Percentiles rank a stretch among this genome's conserved stretches.
These are phyloP conservation scores for Pseudogymnoascus destructans DNA, from an alignment of 2,329 filamentous ascomycete genomes.

Conservation along the genomic window DNA sequence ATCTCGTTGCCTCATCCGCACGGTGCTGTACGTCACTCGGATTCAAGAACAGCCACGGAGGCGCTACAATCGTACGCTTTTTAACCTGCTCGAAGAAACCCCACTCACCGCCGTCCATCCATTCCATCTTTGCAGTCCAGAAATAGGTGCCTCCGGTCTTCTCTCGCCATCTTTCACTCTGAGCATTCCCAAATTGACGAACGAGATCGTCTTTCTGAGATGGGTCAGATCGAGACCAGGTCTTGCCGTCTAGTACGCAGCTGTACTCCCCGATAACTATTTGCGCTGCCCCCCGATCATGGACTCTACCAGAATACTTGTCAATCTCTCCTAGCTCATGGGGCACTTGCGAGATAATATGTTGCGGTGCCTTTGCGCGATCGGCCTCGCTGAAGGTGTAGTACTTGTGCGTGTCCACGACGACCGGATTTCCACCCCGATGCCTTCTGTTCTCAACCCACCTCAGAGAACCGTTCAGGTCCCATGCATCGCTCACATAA, in stretches of 20 bases:
- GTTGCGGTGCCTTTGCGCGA: slow-evolving; percentile 35
- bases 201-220: slow-evolving; percentile 32
- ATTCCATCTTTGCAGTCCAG: slow-evolving; percentile 49
- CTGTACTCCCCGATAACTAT: slow-evolving; percentile 45
- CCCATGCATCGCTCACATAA: slow-evolving; percentile 46
- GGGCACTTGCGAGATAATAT: slow-evolving; percentile 36
- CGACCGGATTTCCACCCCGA: slow-evolving; percentile 30
- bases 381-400: slow-evolving; percentile 43
- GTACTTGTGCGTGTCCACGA: slow-evolving; percentile 47
- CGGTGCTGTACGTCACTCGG: slow-evolving; percentile 28
- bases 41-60: slow-evolving; percentile 28
- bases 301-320: slow-evolving; percentile 34
- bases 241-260: slow-evolving; percentile 39
- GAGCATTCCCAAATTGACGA: slow-evolving; percentile 35
- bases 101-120: slow-evolving; percentile 50
- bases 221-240: slow-evolving; percentile 35
- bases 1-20: slow-evolving; percentile 29
- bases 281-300: slow-evolving; percentile 36
- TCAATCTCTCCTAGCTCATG: slow-evolving; percentile 34
- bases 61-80: slow-evolving; percentile 30
- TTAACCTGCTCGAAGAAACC: slow-evolving; percentile 41
- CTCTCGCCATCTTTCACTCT: slow-evolving; percentile 36
- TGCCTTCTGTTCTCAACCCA: slow-evolving; percentile 33
- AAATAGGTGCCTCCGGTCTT: slow-evolving; percentile 41
- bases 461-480: slow-evolving; percentile 32